These are phyloP conservation scores for Neurospora tetraspora DNA, from an alignment of 495 filamentous ascomycete species.

Conservation along the genomic window DNA sequence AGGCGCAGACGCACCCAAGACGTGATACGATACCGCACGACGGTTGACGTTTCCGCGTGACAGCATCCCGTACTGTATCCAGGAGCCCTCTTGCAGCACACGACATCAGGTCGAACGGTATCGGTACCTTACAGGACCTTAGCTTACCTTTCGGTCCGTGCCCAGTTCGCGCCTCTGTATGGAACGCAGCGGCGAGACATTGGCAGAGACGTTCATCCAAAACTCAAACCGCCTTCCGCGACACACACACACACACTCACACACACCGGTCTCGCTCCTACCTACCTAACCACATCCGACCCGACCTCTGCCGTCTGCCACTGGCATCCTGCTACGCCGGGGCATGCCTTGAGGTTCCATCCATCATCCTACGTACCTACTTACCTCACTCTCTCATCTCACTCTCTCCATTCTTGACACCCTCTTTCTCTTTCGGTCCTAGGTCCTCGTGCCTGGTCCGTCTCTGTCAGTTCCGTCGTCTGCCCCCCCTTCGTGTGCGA, in stretches of 20 bases:
- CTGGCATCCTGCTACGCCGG: background rate
- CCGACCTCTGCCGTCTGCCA: background rate
- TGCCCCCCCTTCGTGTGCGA: background rate
- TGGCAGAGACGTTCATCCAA: background rate
- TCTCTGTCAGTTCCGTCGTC: background rate
- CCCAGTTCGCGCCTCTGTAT: background rate
- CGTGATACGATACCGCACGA: background rate
- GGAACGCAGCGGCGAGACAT: background rate
- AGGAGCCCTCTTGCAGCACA: background rate
- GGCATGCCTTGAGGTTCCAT: background rate
- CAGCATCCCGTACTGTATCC: background rate
- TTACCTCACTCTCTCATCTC: background rate
- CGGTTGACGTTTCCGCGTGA: background rate
- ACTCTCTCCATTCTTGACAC: background rate
- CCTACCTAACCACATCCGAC: background rate
- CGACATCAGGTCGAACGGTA: background rate
- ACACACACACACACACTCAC: background rate
- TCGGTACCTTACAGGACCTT: background rate
- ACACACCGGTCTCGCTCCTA: background rate
- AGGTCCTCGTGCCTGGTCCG: background rate
- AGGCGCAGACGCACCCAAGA: background rate
- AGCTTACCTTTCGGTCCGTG: background rate
- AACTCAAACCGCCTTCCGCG: background rate
- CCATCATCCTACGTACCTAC: background rate
- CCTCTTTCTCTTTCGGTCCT: background rate